These are phyloP conservation scores for Hibiscus trionum DNA, from an alignment of 345 rosid genomes.

Conservation along the genomic window DNA sequence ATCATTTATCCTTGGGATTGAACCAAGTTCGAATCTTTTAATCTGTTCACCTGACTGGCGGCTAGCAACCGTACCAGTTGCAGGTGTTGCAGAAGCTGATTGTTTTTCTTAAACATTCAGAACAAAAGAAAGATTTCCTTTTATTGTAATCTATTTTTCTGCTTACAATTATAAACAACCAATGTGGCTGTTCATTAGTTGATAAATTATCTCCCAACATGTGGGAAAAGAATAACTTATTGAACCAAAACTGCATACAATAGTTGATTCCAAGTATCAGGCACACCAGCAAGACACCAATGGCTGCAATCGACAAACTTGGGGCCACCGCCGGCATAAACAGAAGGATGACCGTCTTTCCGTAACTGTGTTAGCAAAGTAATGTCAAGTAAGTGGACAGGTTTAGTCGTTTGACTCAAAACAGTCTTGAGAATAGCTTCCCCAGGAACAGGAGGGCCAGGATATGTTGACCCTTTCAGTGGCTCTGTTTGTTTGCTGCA, in stretches of 20 bases:
- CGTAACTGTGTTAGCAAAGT: conserved; percentile 52
- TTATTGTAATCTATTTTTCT: not conserved
- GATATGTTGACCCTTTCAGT: conserved; percentile 30
- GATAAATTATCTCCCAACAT: not conserved
- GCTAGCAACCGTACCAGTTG: not conserved
- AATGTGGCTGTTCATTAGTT: not conserved
- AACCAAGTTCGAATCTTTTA: too few relatives aligned
- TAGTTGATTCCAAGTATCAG: conserved; percentile 69
- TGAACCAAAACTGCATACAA: conserved; percentile 26
- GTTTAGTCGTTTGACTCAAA: conserved; percentile 33
- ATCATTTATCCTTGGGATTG: not conserved
- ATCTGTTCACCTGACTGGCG: not conserved
- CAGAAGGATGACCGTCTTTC: conserved; percentile 61
- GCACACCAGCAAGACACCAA: conserved; percentile 79
- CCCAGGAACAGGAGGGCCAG: conserved; percentile 26
- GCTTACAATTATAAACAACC: not conserved
- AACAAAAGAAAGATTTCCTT: not conserved
- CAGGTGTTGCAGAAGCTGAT: not conserved
- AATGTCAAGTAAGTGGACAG: conserved; percentile 44
- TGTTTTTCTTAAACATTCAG: not conserved
- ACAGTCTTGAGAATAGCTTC: conserved; percentile 34
- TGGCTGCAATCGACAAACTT: conserved; percentile 50
- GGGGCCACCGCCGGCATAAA: conserved; percentile 28
- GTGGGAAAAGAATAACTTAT: not conserved
- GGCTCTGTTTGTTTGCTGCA: conserved; percentile 55